These are phyloP conservation scores for Ceratobasidium sp. DNA, from an alignment of 1,284 basidiomycete species.

Conservation along the genomic window DNA sequence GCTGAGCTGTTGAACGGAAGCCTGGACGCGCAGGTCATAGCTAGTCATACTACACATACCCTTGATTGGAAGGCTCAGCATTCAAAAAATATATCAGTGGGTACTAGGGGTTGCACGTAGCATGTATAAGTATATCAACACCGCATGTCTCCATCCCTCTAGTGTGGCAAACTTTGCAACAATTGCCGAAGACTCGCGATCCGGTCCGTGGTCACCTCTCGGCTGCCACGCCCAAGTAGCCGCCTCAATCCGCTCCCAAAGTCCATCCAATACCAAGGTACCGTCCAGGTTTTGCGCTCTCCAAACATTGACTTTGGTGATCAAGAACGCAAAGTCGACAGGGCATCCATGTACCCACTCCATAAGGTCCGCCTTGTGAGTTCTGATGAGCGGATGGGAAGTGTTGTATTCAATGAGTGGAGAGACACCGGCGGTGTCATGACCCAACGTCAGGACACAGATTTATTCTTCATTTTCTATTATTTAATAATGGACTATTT, in stretches of 20 bases:
- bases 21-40: constrained; percentile 19
- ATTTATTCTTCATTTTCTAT: too few species aligned
- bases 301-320: neutral
- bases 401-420: constrained; percentile 22
- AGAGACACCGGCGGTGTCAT: neutral
- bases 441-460: too few species aligned
- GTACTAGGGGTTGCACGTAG: neutral
- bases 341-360: constrained; percentile 2
- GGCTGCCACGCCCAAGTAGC: neutral
- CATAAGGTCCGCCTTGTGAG: neutral
- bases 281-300: neutral
- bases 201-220: neutral
- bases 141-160: constrained; percentile 25
- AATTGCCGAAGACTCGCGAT: neutral
- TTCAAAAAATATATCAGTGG: too few species aligned
- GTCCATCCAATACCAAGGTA: too few species aligned
- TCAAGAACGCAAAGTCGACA: neutral
- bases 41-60: constrained; percentile 9
- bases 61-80: neutral
- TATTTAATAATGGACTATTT: too few species aligned
- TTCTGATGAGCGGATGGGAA: neutral
- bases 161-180: neutral
- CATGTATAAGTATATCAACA: constrained; percentile 34
- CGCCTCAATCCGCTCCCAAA: neutral
- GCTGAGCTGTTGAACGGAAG: constrained; percentile 21